Conservation (phyloP, 805 yeast species). For the Priceomyces haplophilus region DNA sequence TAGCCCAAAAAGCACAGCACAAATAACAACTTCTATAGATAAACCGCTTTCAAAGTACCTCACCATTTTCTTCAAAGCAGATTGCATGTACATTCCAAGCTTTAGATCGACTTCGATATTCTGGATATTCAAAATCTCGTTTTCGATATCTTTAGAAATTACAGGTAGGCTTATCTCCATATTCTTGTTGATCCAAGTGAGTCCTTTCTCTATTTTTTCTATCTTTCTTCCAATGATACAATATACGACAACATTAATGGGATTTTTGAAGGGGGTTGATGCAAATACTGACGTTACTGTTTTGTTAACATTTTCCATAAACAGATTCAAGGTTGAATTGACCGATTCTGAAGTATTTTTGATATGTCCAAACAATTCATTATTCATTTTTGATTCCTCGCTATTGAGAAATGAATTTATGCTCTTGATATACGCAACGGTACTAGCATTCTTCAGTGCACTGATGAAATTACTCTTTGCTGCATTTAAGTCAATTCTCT, state of each 20-base stretch:
- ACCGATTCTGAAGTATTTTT: constrained; percentile 53
- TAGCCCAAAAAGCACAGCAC: constrained; percentile 40
- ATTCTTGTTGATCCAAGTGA: constrained; percentile 73
- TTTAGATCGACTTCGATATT: constrained; percentile 5
- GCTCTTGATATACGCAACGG: constrained; percentile 8
- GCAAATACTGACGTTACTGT: constrained; percentile 62
- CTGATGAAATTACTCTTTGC: constrained; percentile 2
- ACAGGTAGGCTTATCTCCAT: constrained; percentile 58
- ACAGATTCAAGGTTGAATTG: constrained; percentile 56
- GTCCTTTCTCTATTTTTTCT: constrained; percentile 60
- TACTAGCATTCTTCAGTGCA: constrained; percentile 5
- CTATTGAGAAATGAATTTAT: constrained; percentile 53
- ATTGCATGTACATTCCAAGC: constrained; percentile 12
- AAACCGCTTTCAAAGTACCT: constrained; percentile 33
- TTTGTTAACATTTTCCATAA: constrained; percentile 56
- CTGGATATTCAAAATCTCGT: constrained; percentile 5
- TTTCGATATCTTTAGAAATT: constrained; percentile 21
- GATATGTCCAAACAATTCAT: constrained; percentile 65
- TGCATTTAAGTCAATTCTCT: not conserved
- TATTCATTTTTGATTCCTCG: constrained; percentile 56
- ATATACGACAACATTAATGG: constrained; percentile 65
- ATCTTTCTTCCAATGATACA: constrained; percentile 80
- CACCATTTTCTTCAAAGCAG: constrained; percentile 26
- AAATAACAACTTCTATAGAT: constrained; percentile 45
- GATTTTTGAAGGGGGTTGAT: constrained; percentile 60